Conservation (phyloP, 1,284 basidiomycete genomes). For the Ceratobasidium sp. region DNA sequence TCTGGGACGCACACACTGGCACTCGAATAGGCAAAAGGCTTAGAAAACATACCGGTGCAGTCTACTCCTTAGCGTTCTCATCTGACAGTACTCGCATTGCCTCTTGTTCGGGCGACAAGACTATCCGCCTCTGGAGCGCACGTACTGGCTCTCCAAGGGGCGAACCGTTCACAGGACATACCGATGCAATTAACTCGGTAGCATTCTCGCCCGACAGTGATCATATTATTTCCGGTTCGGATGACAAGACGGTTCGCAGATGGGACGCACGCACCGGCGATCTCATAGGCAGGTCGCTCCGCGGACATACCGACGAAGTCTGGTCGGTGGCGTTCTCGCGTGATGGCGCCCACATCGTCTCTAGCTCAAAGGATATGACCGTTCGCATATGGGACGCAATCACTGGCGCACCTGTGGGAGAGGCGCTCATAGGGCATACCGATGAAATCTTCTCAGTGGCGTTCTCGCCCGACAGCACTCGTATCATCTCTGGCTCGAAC, state of each 20-base stretch:
- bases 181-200: not conserved
- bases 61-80: constrained; percentile 40
- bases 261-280: not conserved
- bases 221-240: not conserved
- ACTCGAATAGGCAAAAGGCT: no score
- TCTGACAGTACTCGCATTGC: constrained; percentile 17
- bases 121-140: constrained; percentile 37
- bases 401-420: not conserved
- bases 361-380: not conserved
- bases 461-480: constrained; percentile 11
- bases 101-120: constrained; percentile 35
- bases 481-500: constrained; percentile 1
- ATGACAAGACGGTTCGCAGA: not conserved
- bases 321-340: not conserved
- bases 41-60: not conserved
- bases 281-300: not conserved
- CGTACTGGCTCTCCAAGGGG: not conserved
- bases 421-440: not conserved
- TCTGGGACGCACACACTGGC: no score
- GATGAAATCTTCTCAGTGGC: not conserved
- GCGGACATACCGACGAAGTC: not conserved
- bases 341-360: not conserved
- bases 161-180: not conserved
- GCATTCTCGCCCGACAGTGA: constrained; percentile 9
- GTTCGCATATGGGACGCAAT: not conserved